phyloP scores from a whole-genome alignment of 805 yeast species.

The Candida ulmi region DNA sequence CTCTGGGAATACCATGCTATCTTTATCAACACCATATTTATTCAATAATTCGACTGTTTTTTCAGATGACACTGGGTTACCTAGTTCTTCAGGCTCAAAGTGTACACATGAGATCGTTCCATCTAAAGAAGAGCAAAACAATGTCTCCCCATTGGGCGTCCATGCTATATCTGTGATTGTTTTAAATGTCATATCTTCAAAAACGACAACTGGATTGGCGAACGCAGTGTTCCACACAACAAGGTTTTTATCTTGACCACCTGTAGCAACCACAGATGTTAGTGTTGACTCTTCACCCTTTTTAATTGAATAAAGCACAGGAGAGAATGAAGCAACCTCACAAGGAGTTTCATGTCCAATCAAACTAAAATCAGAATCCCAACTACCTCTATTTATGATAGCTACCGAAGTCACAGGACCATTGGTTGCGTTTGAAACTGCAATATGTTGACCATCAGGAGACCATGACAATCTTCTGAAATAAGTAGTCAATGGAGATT shows the following conservation, averaged over 20 bases:
- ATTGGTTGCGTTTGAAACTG: slow-evolving; percentile 81
- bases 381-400: slow-evolving; percentile 67
- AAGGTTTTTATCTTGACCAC: slow-evolving; percentile 87
- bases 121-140: slow-evolving; percentile 79
- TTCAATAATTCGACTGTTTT: slow-evolving; percentile 65
- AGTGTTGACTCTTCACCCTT: slow-evolving; percentile 27
- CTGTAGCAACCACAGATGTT: slow-evolving; percentile 84
- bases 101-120: slow-evolving; percentile 67
- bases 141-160: slow-evolving; percentile 72
- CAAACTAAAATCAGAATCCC: slow-evolving; percentile 71
- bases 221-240: slow-evolving; percentile 83
- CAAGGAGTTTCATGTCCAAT: slow-evolving; percentile 85
- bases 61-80: slow-evolving; percentile 56
- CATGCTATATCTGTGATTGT: slow-evolving; percentile 87
- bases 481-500: slow-evolving; percentile 88
- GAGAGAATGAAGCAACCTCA: slow-evolving; percentile 73
- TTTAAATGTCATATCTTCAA: slow-evolving; percentile 67
- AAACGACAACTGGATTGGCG: slow-evolving; percentile 74
- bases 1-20: slow-evolving; percentile 80
- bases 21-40: slow-evolving; percentile 85
- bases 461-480: slow-evolving; percentile 86
- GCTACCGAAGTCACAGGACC: slow-evolving; percentile 77
- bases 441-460: slow-evolving; percentile 84
- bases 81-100: slow-evolving; percentile 63
- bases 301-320: slow-evolving; percentile 47